These are phyloP conservation scores for Fusarium chlamydosporum DNA, from an alignment of 2,329 filamentous ascomycete species.

Conservation along the genomic window DNA sequence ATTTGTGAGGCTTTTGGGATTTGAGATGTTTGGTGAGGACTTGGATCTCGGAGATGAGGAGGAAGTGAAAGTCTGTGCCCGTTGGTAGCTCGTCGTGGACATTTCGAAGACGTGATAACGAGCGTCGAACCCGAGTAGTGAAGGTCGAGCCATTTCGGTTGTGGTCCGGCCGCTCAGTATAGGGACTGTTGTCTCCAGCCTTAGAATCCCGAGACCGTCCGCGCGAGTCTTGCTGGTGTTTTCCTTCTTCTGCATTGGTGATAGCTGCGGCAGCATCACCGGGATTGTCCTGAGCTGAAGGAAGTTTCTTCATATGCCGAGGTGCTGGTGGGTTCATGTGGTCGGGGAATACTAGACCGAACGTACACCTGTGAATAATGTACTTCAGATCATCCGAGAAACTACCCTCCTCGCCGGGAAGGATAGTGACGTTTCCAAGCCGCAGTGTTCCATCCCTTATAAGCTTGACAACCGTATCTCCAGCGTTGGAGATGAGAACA, in stretches of 20 bases:
- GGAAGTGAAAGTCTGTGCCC: slow-evolving; percentile 68
- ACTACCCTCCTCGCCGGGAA: slow-evolving; percentile 70
- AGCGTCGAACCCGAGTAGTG: slow-evolving; percentile 56
- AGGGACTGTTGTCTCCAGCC: slow-evolving; percentile 6
- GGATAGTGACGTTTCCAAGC: slow-evolving; percentile 71
- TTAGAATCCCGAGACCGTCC: slow-evolving; percentile 22
- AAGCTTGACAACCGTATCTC: slow-evolving; percentile 82
- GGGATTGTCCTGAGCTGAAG: not conserved
- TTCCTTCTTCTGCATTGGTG: slow-evolving; percentile 28
- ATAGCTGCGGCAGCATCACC: slow-evolving; percentile 13
- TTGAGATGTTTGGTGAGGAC: slow-evolving; percentile 74
- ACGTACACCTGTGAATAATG: slow-evolving; percentile 59
- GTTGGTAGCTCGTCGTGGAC: slow-evolving; percentile 58
- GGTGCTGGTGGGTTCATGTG: slow-evolving; percentile 25
- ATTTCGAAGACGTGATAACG: slow-evolving; percentile 55
- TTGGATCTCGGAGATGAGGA: slow-evolving; percentile 81
- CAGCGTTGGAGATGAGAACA: slow-evolving; percentile 85
- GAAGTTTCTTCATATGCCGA: not conserved
- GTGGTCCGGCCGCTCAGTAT: slow-evolving; percentile 40
- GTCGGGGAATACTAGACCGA: slow-evolving; percentile 58
- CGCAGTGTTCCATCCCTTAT: slow-evolving; percentile 69
- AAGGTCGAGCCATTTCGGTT: slow-evolving; percentile 39
- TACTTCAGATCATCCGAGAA: slow-evolving; percentile 63
- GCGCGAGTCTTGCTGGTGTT: slow-evolving; percentile 12
- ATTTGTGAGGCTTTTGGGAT: slow-evolving; percentile 71